Evolutionary conservation across 768 basidiomycete genomes (phyloP), one percentile per base, ranked within the genome.

Genomic region (Mycena chlorophos): DNA sequence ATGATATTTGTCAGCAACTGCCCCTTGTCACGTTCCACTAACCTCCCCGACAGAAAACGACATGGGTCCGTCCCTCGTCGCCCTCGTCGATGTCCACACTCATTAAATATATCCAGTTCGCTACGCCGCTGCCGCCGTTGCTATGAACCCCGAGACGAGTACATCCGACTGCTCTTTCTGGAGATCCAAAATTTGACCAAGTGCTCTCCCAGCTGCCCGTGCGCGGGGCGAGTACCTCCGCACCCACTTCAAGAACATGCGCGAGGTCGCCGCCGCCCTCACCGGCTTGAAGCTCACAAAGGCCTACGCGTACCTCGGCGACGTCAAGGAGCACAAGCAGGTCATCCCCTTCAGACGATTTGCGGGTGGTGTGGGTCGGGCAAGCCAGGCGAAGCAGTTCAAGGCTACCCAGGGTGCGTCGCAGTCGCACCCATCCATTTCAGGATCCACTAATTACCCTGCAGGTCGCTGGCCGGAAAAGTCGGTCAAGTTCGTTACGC

Each of bases 201-300:
- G n/a, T n/a, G n/a, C 28, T 55, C 50, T 71, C 34, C n/a, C 72
- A 96, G 93, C 91, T 73, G 87, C 95, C 68, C 89, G 85, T 69
- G 89, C 95, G 56, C 89, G 90, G 68, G 94, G 94, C 67, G 94
- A 96, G 80, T 94, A 98, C 83, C 86, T 97, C 70, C 91, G 95
- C 67, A 98, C 97, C 46, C 96, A 98, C 81, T 99, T 97, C 87
- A 99, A 99, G 89, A 99, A 98, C 85, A 98, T 97, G 93, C 88
- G 92, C 61, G 97, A 99, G 77, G 97, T 98, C 54, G 95, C 91
- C 49, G 96, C 96, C 62, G 94, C 91, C 63, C 80, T 98, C 62
- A 84, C 87, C 63, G 95, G 97, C 70, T 78, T 96, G 75, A 91
- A 91, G 72, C 80, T 98, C 74, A 83, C 87, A 64, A 98, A 97